phyloP scores from a whole-genome alignment of 352 stramenopile species.

The Globisporangium mamillatum region DNA sequence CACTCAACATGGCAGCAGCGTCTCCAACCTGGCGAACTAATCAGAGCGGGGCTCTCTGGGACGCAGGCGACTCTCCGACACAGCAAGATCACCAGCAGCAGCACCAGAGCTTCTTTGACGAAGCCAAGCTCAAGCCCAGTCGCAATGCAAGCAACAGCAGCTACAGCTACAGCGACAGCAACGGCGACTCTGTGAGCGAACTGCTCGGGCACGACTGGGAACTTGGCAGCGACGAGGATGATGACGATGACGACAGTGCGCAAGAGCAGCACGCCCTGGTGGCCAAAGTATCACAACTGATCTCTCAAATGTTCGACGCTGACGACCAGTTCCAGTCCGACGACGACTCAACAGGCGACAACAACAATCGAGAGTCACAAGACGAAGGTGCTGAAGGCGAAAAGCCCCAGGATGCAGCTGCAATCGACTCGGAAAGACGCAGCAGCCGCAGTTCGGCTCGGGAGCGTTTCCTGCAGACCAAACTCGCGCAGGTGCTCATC shows the following conservation, averaged over 20 bases:
- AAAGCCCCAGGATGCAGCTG: neutral
- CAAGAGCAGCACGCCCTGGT: slow-evolving; percentile 18
- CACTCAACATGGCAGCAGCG: neutral
- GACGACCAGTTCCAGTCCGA: slow-evolving; percentile 7
- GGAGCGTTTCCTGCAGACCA: slow-evolving; percentile 33
- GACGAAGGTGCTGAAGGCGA: slow-evolving; percentile 11
- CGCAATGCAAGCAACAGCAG: neutral
- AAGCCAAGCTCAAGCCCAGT: neutral
- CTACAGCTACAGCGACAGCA: neutral
- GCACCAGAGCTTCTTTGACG: slow-evolving; percentile 1
- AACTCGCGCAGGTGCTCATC: slow-evolving; percentile 35
- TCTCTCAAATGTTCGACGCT: slow-evolving; percentile 17
- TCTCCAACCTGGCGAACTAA: slow-evolving; percentile 3
- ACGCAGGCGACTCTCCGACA: neutral
- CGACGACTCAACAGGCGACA: neutral
- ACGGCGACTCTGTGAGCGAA: neutral
- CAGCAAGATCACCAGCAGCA: neutral
- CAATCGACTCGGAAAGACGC: neutral
- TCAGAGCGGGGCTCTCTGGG: slow-evolving; percentile 1
- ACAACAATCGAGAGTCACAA: slow-evolving; percentile 20
- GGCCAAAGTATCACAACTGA: slow-evolving; percentile 28
- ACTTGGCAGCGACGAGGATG: neutral
- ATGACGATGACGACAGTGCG: slow-evolving; percentile 1
- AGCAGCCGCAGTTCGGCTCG: neutral
- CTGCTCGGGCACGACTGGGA: neutral